Conservation (phyloP, 176 grass and related monocot species). For the Elymus sibiricus region DNA sequence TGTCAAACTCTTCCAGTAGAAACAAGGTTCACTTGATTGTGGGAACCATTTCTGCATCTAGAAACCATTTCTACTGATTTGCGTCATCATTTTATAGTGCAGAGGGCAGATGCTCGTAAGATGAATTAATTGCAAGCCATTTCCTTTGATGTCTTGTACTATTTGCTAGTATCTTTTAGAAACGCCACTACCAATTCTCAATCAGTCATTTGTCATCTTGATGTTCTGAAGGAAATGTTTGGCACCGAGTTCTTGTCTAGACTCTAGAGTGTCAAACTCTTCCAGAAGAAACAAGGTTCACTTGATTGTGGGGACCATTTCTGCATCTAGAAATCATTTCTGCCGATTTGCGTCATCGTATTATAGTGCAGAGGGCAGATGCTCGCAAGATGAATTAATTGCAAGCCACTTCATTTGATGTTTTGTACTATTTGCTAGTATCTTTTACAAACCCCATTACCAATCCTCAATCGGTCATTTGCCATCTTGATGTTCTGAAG, state of each 20-base stretch:
- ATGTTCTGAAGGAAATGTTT: neutral
- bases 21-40: neutral
- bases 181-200: neutral
- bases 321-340: neutral
- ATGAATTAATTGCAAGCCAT: neutral
- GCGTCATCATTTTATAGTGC: no score
- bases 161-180: neutral
- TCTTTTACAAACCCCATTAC: neutral
- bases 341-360: no score
- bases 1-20: neutral
- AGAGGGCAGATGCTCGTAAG: no score
- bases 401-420: neutral
- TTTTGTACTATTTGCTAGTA: neutral
- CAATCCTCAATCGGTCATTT: neutral
- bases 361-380: no score
- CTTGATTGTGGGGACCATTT: neutral
- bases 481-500: neutral
- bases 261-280: neutral
- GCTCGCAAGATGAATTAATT: neutral
- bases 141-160: neutral
- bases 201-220: neutral
- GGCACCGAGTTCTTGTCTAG: neutral
- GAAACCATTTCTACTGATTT: neutral
- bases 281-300: neutral
- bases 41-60: neutral